These are phyloP conservation scores for Hypomontagnella submonticulosa DNA, from an alignment of 495 filamentous ascomycete genomes.

Conservation along the genomic window DNA sequence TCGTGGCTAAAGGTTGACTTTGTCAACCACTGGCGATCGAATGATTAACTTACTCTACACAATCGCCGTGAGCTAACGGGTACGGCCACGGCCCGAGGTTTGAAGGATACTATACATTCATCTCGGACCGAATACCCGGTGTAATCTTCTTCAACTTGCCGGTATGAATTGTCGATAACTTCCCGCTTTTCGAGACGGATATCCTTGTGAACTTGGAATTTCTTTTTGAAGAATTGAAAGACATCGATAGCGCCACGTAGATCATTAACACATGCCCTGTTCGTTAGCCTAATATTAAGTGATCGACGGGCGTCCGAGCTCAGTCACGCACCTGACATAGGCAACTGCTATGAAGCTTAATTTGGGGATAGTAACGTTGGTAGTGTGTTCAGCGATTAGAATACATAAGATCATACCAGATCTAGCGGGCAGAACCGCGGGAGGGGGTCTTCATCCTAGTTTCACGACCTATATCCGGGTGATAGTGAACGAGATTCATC, in stretches of 20 bases:
- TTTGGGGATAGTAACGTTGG: neutral
- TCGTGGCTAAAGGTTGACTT: too few relatives aligned
- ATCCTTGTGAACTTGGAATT: neutral
- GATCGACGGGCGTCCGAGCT: neutral
- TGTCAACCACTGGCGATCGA: neutral
- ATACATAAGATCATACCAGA: too few relatives aligned
- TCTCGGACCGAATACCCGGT: slow-evolving; percentile 13
- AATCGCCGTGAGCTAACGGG: neutral
- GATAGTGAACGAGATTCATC: too few relatives aligned
- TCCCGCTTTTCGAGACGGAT: slow-evolving; percentile 6
- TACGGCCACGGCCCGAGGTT: slow-evolving; percentile 3
- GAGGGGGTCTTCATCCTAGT: slow-evolving; percentile 1
- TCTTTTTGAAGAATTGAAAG: neutral
- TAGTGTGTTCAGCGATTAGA: neutral
- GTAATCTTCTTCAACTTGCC: neutral
- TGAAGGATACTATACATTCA: neutral
- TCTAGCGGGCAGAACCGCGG: too few relatives aligned
- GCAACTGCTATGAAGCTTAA: neutral
- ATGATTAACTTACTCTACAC: neutral
- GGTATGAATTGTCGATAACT: slow-evolving; percentile 14
- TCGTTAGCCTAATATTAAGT: neutral
- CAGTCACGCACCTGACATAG: neutral
- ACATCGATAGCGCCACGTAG: neutral
- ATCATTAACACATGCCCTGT: slow-evolving; percentile 1
- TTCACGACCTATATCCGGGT: neutral